Evolutionary conservation across 2,329 filamentous ascomycete genomes (phyloP).

Genomic region (Trichocomaceae sp.): DNA sequence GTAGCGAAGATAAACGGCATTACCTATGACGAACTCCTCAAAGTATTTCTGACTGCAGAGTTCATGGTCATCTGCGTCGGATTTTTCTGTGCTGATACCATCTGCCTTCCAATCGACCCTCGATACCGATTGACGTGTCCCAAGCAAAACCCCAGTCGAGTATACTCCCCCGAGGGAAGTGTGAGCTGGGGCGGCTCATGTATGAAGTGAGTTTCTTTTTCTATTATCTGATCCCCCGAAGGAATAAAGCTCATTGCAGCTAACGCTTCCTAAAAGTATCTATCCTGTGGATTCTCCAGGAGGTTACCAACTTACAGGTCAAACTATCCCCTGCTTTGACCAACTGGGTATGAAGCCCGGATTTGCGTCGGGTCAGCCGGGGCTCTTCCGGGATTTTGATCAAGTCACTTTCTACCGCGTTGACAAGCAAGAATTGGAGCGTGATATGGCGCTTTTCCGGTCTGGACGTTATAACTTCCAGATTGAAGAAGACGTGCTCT

Average conservation of each 20-base stretch:
- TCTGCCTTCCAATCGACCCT: slow-evolving; percentile 49
- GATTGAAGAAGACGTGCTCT: slow-evolving; percentile 41
- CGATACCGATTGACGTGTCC: slow-evolving; percentile 49
- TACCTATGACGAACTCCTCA: slow-evolving; percentile 41
- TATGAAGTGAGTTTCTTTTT: slow-evolving; percentile 30
- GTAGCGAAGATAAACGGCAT: slow-evolving; percentile 51
- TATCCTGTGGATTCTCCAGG: slow-evolving; percentile 54
- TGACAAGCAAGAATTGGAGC: slow-evolving; percentile 46
- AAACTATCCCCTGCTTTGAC: slow-evolving; percentile 50
- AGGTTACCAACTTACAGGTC: slow-evolving; percentile 50
- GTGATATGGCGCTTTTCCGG: slow-evolving; percentile 43
- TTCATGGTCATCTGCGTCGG: slow-evolving; percentile 50
- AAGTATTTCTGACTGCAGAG: slow-evolving; percentile 46
- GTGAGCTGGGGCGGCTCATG: slow-evolving; percentile 52
- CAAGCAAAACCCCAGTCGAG: slow-evolving; percentile 52
- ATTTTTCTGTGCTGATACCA: slow-evolving; percentile 50
- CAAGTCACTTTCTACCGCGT: slow-evolving; percentile 52
- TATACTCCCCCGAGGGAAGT: slow-evolving; percentile 52
- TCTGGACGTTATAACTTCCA: slow-evolving; percentile 49
- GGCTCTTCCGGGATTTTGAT: slow-evolving; percentile 54
- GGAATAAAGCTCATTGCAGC: neutral
- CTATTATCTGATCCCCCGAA: neutral
- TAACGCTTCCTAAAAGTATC: slow-evolving; percentile 25
- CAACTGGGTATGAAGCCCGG: slow-evolving; percentile 47
- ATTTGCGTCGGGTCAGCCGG: slow-evolving; percentile 43